Base-by-base conservation (phyloP, 2,329 filamentous ascomycete species). In the Fusarium protoensiforme region DNA sequence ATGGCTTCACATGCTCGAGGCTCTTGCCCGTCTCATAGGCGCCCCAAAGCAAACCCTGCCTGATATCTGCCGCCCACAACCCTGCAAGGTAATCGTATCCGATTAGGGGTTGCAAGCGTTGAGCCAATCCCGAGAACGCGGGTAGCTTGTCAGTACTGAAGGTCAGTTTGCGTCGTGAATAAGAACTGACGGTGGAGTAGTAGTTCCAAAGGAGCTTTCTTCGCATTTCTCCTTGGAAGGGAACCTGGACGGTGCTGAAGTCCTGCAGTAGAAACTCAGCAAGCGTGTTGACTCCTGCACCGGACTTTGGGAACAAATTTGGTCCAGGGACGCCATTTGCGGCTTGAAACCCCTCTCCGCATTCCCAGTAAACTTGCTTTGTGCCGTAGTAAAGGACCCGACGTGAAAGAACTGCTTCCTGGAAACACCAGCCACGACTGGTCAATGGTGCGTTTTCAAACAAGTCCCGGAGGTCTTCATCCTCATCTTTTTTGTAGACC, bases 101-200 rank as follows among this genome's bases (percentile, higher is more conserved):
- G 8, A 60, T n/a, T 9, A 65, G 16, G 14, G 54, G 62, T 7
- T 65, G 29, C 2, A 65, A 10, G 14, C 62, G 39, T 33, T 65
- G 62, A 16, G 33, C 62, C 7, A 65, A 31, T 8, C 62, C 62
- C 8, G 54, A 60, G 38, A 65, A 59, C 13, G 62, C 62, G 13
- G 62, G 62, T 4, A 65, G 41, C n/a, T 65, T 65, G 14, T 65
- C 62, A 24, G 54, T 48, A 24, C 27, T 29, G 5, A 59, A 65
- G 10, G 62, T 53, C 13, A 65, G 41, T 10, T 31, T 59, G 9
- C 62, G n/a, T 39, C 31, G 39, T 6, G 39, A 38, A 20, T 65
- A 65, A 14, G 54, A 29, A 18, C 27, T 18, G 14, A 65, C 54
- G 2, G 33, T 11, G 3, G 10, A 13, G 29, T 59, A 65, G 33